These are phyloP conservation scores for Scenedesmus sp. DNA, from an alignment of 163 green algal species.

Conservation along the genomic window DNA sequence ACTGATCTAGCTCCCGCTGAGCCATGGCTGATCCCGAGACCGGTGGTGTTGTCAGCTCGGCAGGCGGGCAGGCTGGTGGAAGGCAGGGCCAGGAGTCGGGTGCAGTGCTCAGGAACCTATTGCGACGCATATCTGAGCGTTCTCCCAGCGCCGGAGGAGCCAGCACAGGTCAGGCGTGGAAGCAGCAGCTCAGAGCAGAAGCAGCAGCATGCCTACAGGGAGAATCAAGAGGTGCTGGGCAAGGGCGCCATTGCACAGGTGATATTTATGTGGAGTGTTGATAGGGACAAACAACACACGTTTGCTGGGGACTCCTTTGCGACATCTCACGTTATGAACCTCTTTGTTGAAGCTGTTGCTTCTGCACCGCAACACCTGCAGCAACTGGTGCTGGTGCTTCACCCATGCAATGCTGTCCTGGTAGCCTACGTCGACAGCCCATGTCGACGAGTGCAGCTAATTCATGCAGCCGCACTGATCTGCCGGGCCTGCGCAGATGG, in stretches of 20 bases:
- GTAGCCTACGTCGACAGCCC: no score
- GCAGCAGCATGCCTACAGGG: neutral
- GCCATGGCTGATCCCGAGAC: slow-evolving; percentile 36
- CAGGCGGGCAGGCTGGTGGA: neutral
- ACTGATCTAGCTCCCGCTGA: neutral
- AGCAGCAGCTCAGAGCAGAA: slow-evolving; percentile 26
- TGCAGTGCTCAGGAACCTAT: neutral
- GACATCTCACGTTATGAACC: no score
- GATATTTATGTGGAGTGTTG: neutral
- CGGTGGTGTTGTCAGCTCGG: neutral
- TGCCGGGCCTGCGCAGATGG: neutral
- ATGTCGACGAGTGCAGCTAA: no score
- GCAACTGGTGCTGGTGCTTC: slow-evolving; percentile 23
- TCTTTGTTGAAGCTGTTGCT: no score
- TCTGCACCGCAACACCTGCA: neutral
- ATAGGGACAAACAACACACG: no score
- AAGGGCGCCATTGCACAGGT: slow-evolving; percentile 32
- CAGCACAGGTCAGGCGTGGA: neutral
- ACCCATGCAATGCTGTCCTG: neutral
- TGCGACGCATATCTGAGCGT: slow-evolving; percentile 13
- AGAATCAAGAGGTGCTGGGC: slow-evolving; percentile 7
- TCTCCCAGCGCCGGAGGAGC: neutral
- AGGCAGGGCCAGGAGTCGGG: neutral
- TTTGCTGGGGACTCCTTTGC: no score
- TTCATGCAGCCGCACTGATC: neutral